Conservation (phyloP, 116 monocot genomes). For the Posidonia oceanica region DNA sequence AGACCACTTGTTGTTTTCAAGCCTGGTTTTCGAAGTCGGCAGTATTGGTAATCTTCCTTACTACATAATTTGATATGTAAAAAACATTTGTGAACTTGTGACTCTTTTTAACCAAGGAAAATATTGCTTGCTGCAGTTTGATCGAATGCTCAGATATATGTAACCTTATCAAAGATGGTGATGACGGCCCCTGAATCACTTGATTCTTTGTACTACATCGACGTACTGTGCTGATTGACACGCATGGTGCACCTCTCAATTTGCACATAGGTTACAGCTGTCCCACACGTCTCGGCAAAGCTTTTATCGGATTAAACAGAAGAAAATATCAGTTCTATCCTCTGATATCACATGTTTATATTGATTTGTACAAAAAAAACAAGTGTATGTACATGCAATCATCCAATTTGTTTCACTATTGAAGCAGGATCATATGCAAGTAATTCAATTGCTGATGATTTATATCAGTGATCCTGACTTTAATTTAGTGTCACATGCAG, state of each 20-base stretch:
- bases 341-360: neutral
- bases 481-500: no score
- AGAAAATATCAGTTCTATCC: neutral
- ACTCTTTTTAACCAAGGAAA: neutral
- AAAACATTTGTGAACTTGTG: no score
- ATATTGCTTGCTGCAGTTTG: constrained; percentile 30
- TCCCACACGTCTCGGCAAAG: neutral
- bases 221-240: neutral
- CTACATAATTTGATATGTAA: neutral
- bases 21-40: constrained; percentile 71
- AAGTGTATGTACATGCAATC: neutral
- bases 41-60: constrained; percentile 50
- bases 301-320: neutral
- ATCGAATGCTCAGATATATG: constrained; percentile 93
- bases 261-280: neutral
- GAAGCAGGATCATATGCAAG: no score
- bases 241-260: neutral
- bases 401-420: neutral
- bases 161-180: constrained; percentile 83
- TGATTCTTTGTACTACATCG: neutral
- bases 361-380: neutral
- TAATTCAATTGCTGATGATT: no score
- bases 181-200: constrained; percentile 42
- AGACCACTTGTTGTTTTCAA: constrained; percentile 97
- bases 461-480: no score